These are phyloP conservation scores for Jaapia argillacea DNA, from an alignment of 768 basidiomycete genomes.

Conservation along the genomic window DNA sequence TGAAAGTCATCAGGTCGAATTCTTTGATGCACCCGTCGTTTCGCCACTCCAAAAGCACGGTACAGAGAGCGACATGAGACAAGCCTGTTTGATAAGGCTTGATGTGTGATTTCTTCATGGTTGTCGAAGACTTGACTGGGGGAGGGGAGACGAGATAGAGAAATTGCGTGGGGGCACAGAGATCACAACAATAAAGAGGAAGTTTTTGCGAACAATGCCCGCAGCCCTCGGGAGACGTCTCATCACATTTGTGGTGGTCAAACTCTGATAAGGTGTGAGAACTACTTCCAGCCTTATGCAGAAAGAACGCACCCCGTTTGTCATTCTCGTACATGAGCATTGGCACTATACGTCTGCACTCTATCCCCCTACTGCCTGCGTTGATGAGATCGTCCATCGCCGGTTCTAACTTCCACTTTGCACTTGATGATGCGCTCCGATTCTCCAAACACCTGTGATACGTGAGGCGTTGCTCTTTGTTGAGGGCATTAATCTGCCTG, in stretches of 20 bases:
- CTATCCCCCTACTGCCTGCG: neutral
- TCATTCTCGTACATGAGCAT: slow-evolving; percentile 4
- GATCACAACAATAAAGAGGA: neutral
- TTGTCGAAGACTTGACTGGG: neutral
- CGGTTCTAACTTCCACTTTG: neutral
- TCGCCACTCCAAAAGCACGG: neutral
- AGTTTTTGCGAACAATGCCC: neutral
- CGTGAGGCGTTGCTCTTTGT: neutral
- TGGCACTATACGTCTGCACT: neutral
- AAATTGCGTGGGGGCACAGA: neutral
- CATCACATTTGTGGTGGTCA: neutral
- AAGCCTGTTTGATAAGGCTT: neutral
- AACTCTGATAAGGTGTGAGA: neutral
- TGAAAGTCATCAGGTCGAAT: neutral
- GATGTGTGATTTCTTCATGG: neutral
- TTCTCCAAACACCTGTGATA: neutral
- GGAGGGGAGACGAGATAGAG: neutral
- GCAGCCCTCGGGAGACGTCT: neutral
- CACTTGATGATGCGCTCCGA: neutral
- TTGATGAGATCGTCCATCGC: slow-evolving; percentile 1
- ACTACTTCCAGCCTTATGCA: neutral
- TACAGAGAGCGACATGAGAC: neutral
- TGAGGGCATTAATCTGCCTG: neutral
- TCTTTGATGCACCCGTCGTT: neutral
- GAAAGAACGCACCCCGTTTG: slow-evolving; percentile 13